phyloP scores from a whole-genome alignment of 768 basidiomycete species.

The Termitomyces sp. region DNA sequence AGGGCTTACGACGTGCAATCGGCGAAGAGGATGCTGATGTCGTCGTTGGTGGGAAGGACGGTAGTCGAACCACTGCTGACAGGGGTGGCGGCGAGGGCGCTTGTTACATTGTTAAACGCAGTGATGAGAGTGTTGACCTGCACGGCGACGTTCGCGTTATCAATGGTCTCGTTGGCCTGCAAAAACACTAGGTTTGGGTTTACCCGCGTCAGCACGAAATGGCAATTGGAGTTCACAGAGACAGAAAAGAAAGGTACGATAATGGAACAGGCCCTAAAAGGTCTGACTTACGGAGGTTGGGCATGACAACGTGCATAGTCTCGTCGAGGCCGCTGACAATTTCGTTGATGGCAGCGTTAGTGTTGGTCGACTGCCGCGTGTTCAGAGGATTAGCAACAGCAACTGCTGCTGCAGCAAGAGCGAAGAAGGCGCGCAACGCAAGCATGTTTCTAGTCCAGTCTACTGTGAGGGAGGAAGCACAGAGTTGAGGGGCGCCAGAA shows the following conservation, averaged over 20 bases:
- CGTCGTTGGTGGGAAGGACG: conserved; percentile 30
- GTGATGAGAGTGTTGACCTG: conserved; percentile 25
- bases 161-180: conserved; percentile 27
- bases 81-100: conserved; percentile 20
- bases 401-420: conserved; percentile 25
- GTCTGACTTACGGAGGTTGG: conserved; percentile 24
- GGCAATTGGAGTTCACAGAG: neutral
- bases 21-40: conserved; percentile 28
- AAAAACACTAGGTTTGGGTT: conserved; percentile 21
- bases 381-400: conserved; percentile 27
- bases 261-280: neutral
- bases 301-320: conserved; percentile 19
- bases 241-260: neutral
- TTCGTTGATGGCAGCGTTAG: conserved; percentile 25
- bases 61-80: conserved; percentile 31
- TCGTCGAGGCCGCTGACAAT: conserved; percentile 26
- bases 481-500: neutral
- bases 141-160: conserved; percentile 25
- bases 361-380: conserved; percentile 30
- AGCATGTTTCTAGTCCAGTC: conserved; percentile 23
- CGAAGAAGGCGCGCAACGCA: conserved; percentile 24
- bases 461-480: conserved; percentile 2
- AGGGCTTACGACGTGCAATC: conserved; percentile 28
- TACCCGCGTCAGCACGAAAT: neutral
- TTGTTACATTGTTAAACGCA: conserved; percentile 23